Evolutionary conservation across 164 flowering plant species (phyloP), one percentile per base, ranked within the genome.

Genomic region (Vitis vinifera): DNA sequence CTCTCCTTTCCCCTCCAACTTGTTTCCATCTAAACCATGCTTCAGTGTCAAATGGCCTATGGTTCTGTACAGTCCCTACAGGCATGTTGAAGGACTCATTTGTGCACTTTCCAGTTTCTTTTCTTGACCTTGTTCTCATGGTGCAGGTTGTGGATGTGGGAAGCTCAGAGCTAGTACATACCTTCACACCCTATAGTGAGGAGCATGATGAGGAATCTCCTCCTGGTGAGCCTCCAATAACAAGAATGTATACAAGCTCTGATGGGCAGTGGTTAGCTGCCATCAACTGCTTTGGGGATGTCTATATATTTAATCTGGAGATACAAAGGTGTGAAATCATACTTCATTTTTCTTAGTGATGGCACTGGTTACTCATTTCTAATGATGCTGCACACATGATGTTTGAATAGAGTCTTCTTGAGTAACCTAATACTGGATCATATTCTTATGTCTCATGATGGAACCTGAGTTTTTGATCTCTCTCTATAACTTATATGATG

Each of bases 221-320:
- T 27, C 92, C 93, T n/a, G 80, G 71, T 68, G 97, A 95, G 77
- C 98, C 96, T 69, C 99, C 97, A 29, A 88, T 95, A 63, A 91
- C 94, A 59, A 95, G 76, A 75, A 70, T 95, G 87, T 87, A 85
- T 66, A 81, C 88, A 12, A 92, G 99, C 76, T 76, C 77, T 63
- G 91, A 95, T 83, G 98, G 94, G 53, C 92, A 88, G 77, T 95
- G 98, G 99, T 69, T 95, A 73, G 96, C 98, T 73, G 90, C 97
- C 30, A 71, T 91, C 68, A 93, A 90, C 75, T 93, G 96, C 79
- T 89, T 88, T 79, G 99, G 99, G 63, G 99, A 95, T 81, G 65
- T 93, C 19, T 93, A 92, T 77, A 63, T 93, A 19, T 95, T 93
- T 70, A 93, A 95, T 76, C 79, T 93, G 49, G 93, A 91, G 82